Conservation (phyloP, 2,329 filamentous ascomycete genomes). For the Parascedosporium putredinis region DNA sequence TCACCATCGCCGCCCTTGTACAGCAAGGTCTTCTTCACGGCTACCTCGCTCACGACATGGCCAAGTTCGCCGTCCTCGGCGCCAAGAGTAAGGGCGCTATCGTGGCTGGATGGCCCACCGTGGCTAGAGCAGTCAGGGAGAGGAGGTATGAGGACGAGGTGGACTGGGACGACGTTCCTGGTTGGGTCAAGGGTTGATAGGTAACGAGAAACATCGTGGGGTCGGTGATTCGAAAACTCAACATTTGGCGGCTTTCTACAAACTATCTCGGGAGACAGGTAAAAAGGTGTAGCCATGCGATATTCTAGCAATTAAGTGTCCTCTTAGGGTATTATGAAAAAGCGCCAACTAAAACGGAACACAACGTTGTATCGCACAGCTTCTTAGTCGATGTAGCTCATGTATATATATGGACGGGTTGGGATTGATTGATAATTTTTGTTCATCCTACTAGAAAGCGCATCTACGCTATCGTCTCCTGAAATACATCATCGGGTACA, state of each 20-base stretch:
- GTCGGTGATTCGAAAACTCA: no score
- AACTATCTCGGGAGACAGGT: no score
- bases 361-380: no score
- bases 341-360: no score
- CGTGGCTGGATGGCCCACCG: constrained; percentile 63
- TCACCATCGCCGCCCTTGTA: constrained; percentile 64
- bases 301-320: no score
- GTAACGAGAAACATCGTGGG: not conserved
- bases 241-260: no score
- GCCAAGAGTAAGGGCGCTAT: constrained; percentile 56
- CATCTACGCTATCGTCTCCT: not conserved
- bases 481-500: not conserved
- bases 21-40: constrained; percentile 74
- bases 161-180: constrained; percentile 59
- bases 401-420: no score
- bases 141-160: constrained; percentile 47
- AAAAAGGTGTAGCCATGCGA: no score
- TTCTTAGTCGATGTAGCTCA: no score
- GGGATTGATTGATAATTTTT: no score
- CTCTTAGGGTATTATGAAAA: no score
- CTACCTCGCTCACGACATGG: constrained; percentile 68
- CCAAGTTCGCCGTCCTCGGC: constrained; percentile 73
- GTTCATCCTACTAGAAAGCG: no score
- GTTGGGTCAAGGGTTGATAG: constrained; percentile 56
- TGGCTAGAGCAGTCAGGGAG: constrained; percentile 57